Conservation (phyloP, 441 rosid genomes). For the Theobroma grandiflorum region DNA sequence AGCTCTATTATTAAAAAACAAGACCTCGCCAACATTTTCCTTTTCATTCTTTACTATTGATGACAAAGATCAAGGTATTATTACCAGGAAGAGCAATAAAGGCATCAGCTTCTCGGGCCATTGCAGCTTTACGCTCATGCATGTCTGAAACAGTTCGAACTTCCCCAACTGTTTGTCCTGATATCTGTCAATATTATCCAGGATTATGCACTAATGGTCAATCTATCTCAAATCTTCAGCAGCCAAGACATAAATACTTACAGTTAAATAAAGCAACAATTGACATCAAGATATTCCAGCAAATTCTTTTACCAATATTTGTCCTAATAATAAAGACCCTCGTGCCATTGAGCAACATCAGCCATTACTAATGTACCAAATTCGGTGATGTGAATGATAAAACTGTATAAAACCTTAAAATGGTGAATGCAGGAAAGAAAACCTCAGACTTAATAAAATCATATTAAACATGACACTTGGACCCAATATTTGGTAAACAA, state of each 20-base stretch:
- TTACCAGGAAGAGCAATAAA: slow-evolving; percentile 96
- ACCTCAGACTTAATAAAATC: neutral
- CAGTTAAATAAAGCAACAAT: neutral
- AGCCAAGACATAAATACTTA: neutral
- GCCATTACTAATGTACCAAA: neutral
- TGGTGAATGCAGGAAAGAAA: slow-evolving; percentile 20
- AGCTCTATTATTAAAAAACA: neutral
- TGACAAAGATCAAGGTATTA: slow-evolving; percentile 18
- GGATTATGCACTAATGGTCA: neutral
- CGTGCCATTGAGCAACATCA: slow-evolving; percentile 5
- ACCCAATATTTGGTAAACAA: slow-evolving; percentile 15
- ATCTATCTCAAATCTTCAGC: slow-evolving; percentile 3
- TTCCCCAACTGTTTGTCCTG: slow-evolving; percentile 91
- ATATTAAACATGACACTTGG: neutral
- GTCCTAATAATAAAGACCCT: neutral
- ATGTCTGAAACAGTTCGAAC: slow-evolving; percentile 85
- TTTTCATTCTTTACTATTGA: neutral
- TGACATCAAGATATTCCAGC: neutral
- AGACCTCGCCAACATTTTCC: neutral
- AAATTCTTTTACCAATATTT: slow-evolving; percentile 11
- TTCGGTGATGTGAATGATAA: neutral
- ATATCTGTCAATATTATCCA: slow-evolving; percentile 57
- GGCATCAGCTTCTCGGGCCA: slow-evolving; percentile 95
- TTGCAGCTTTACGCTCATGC: slow-evolving; percentile 96
- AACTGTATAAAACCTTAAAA: slow-evolving; percentile 4